Base-by-base conservation (phyloP, 192 early-diverging fungal species). In the Paraglomus occultum region DNA sequence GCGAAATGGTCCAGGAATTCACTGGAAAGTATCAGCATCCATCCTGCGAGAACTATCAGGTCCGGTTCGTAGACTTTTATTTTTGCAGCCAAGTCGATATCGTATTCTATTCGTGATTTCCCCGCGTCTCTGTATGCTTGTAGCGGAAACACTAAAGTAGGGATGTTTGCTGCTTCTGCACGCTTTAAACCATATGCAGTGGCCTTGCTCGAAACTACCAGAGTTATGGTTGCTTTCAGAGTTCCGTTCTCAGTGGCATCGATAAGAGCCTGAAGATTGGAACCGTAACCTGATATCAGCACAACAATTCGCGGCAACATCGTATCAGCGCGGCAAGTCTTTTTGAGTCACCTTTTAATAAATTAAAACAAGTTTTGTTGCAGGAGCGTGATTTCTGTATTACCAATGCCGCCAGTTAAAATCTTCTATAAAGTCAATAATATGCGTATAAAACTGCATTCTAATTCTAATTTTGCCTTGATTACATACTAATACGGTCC, bases 261-360 rank as follows among this genome's bases (percentile, higher is more conserved):
- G 57, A 99, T 95, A 18, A 99, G 74, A 18, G 97, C 97, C 77
- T 99, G 97, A 22, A 99, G 85, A 80, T 99, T 99, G 46, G 94
- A 85, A 18, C 97, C 97, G 73, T 84, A 92, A 51, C 97, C 97
- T 6, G 93, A 95, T 66, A 99, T 94, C 52, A 96, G 87, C 51
- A 99, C 95, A 49, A 97, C 91, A 70, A 99, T 81, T 43, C 77
- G 77, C 50, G 76, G 73, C 10, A 67, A 54, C 75, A 76, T 79
- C 14, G 22, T 51, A 46, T 52, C n/a, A 52, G 3, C 44, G 18
- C 47, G 42, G 7, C 59, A 80, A n/a, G 31, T 31, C 3, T 31
- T 31, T 3, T 31, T 31, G 31, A 3, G 31, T 31, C 31, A 31
- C 31, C 31, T 31, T 31, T 31, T 31, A 31, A 31, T n/a, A n/a